Evolutionary conservation across 78 protist genomes (phyloP), one percentile per base, ranked within the genome.

Genomic region (Dictyostelium citrinum): DNA sequence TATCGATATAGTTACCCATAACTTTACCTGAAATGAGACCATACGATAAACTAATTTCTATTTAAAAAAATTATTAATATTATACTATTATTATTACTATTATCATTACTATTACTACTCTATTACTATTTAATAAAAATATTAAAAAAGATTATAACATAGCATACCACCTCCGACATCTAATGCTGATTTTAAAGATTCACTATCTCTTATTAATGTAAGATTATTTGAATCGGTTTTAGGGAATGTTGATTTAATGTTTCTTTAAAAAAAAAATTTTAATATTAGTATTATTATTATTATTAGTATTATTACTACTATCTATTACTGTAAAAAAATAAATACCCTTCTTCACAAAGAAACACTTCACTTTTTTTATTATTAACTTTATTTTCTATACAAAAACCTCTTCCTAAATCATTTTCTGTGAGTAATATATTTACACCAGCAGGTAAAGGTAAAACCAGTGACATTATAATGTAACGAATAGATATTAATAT

Each of bases 341-440:
- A 9, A 5, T 37, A 37, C 41, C 39, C 24, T 29, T 37, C 16
- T 37, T 72, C 35, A 12, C 79, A 72, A 39, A 72, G 37, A 17
- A 72, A 37, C 11, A 37, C 41, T 37, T 11, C 46, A 37, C 12
- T 43, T 31, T 37, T 74, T 74, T 74, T 74, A 3, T 16, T 8
- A 72, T 72, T 72, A 39, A 7, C 58, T 3, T 17, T 27, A 67
- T 74, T 55, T 0, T 10, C 51, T 39, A 74, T 74, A 74, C 31
- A 39, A 39, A 74, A 74, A 74, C 80, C 80, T 74, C 35, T 74
- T 39, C 80, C 80, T 22, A 74, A 74, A 39, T 74, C 80, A 74
- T 20, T 37, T 37, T 74, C 29, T 20, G 80, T 74, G 20, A 74
- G 35, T 6, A 37, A 17, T 37, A 24, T 8, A 74, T 74, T 74